These are phyloP conservation scores for Russula sp. DNA, from an alignment of 768 basidiomycete genomes.

Conservation along the genomic window DNA sequence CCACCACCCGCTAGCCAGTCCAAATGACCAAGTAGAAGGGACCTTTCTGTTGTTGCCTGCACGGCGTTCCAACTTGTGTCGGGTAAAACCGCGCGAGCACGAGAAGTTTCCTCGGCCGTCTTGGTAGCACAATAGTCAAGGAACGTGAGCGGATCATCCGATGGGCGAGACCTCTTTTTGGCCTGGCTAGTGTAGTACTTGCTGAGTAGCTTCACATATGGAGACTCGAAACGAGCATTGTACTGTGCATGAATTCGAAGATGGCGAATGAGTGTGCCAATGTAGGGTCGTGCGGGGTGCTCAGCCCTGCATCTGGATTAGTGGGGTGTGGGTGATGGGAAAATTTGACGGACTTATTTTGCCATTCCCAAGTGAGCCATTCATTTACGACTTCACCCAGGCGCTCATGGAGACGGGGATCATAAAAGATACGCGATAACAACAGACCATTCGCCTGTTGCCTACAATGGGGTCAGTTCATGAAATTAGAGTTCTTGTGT, in stretches of 20 bases:
- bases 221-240: constrained; percentile 46
- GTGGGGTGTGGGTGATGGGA: neutral
- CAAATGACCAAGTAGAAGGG: constrained; percentile 41
- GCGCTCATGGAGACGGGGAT: neutral
- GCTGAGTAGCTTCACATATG: constrained; percentile 45
- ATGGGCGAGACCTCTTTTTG: constrained; percentile 30
- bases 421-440: constrained; percentile 12
- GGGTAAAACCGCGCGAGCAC: constrained; percentile 46
- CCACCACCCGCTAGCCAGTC: constrained; percentile 42
- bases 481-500: neutral
- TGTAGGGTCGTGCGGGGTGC: constrained; percentile 36
- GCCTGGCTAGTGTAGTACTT: constrained; percentile 54
- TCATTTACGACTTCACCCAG: constrained; percentile 7
- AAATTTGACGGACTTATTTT: constrained; percentile 14
- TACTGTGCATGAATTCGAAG: constrained; percentile 56
- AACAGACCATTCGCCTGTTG: constrained; percentile 14
- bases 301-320: constrained; percentile 29
- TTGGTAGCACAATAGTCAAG: constrained; percentile 43
- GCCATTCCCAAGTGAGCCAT: constrained; percentile 22
- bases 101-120: constrained; percentile 51
- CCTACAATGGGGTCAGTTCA: constrained; percentile 6
- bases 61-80: constrained; percentile 46
- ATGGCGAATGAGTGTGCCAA: constrained; percentile 50
- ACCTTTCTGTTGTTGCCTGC: constrained; percentile 47
- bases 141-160: constrained; percentile 47